Evolutionary conservation across 768 basidiomycete species (phyloP).

Genomic region (Pluteus cervinus): DNA sequence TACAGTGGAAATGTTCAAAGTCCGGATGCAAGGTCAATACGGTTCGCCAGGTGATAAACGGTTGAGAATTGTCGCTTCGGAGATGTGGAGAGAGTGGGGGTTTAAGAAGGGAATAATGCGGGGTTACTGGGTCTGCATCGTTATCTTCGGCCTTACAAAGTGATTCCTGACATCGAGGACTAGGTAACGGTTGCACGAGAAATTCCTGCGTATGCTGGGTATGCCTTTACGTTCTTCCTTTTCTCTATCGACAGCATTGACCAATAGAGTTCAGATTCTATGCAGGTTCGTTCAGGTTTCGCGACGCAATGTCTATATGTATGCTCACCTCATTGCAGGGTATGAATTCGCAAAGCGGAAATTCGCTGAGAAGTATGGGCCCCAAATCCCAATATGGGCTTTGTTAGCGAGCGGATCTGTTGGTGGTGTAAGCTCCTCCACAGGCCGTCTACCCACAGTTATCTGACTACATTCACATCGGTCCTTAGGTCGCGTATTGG

Average conservation of each 20-base stretch:
- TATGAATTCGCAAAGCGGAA: constrained; percentile 88
- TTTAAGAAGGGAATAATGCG: constrained; percentile 89
- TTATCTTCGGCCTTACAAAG: background rate
- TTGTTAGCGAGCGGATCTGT: constrained; percentile 77
- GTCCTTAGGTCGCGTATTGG: constrained; percentile 79
- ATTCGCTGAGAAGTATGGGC: constrained; percentile 58
- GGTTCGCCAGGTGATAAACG: constrained; percentile 75
- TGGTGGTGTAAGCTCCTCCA: constrained; percentile 56
- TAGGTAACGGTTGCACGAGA: constrained; percentile 89
- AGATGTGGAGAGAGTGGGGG: constrained; percentile 88
- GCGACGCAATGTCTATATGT: background rate
- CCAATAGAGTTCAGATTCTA: constrained; percentile 48
- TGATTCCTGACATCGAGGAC: background rate
- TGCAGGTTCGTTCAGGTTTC: constrained; percentile 33
- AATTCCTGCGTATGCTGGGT: constrained; percentile 95
- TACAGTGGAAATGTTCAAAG: constrained; percentile 96
- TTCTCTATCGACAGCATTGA: background rate
- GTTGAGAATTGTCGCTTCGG: constrained; percentile 60
- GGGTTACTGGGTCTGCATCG: constrained; percentile 80
- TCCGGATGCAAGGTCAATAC: constrained; percentile 96
- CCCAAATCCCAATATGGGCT: constrained; percentile 78
- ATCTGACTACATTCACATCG: constrained; percentile 5
- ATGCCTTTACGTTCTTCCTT: constrained; percentile 17
- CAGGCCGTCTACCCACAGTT: background rate
- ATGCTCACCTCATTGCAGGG: constrained; percentile 33